Evolutionary conservation across 176 grass and related monocot genomes (phyloP).

Genomic region (Lolium perenne): DNA sequence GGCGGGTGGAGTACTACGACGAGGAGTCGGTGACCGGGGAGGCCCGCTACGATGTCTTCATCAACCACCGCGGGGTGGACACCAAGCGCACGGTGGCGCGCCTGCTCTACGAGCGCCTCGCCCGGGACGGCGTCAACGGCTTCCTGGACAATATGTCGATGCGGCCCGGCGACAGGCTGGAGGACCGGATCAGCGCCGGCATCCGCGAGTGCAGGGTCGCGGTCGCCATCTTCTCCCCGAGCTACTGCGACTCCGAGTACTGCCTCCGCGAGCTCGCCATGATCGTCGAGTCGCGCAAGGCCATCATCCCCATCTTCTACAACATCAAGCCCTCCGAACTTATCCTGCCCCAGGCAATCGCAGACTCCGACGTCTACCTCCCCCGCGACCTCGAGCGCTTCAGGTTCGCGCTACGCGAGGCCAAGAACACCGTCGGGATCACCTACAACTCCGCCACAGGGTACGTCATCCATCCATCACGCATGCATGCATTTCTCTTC

Average conservation of each 20-base stretch:
- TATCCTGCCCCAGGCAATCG: conserved; percentile 29
- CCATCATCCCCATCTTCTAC: conserved; percentile 81
- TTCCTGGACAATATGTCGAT: conserved; percentile 84
- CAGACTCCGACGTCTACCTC: not conserved
- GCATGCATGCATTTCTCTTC: conserved; percentile 2
- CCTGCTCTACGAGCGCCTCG: conserved; percentile 59
- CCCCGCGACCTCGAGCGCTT: conserved; percentile 52
- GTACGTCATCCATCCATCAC: conserved; percentile 40
- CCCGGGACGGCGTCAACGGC: not conserved
- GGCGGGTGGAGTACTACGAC: conserved; percentile 26
- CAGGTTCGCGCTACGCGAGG: conserved; percentile 58
- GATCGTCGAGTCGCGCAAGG: conserved; percentile 71
- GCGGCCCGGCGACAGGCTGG: conserved; percentile 66
- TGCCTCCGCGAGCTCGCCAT: conserved; percentile 78
- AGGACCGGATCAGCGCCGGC: conserved; percentile 50
- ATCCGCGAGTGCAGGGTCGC: conserved; percentile 60
- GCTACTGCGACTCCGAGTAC: conserved; percentile 71
- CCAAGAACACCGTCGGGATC: conserved; percentile 72
- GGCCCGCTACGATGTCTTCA: conserved; percentile 66
- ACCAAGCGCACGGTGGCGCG: conserved; percentile 72
- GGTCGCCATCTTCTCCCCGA: conserved; percentile 67
- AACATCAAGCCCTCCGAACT: conserved; percentile 84
- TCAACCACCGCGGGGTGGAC: conserved; percentile 86
- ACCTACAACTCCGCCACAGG: conserved; percentile 67
- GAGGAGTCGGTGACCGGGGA: not conserved